Percentiles rank a stretch among this genome's conserved stretches.
Conservation (phyloP, 2,329 filamentous ascomycete genomes). For the Arthrobotrys pseudoclavata region DNA sequence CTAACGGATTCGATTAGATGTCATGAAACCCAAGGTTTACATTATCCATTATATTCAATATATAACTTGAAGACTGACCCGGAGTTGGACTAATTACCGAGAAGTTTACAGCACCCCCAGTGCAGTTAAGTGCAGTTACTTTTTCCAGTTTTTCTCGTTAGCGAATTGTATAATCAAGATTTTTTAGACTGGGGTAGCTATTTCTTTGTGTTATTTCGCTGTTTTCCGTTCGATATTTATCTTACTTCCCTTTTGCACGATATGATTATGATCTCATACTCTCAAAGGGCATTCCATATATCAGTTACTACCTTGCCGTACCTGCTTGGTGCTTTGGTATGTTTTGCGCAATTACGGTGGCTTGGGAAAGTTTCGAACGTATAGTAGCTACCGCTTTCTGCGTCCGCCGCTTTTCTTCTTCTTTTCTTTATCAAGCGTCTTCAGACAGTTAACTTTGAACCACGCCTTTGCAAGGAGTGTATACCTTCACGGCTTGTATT, state of each 20-base stretch:
- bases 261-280: constrained; percentile 43
- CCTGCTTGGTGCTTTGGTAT: constrained; percentile 12
- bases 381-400: constrained; percentile 9
- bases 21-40: background rate
- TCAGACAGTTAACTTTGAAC: background rate
- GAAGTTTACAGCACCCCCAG: background rate
- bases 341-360: constrained; percentile 29
- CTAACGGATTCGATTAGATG: constrained; percentile 11
- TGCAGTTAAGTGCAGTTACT: background rate
- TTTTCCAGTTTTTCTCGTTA: constrained; percentile 11
- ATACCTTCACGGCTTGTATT: constrained; percentile 31
- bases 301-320: constrained; percentile 10
- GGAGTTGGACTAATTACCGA: constrained; percentile 10
- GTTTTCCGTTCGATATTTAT: constrained; percentile 10
- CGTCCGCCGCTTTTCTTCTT: background rate
- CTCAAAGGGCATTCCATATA: constrained; percentile 31
- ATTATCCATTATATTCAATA: constrained; percentile 4
- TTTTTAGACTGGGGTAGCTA: constrained; percentile 37
- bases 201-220: constrained; percentile 28
- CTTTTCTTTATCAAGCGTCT: background rate
- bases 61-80: constrained; percentile 2
- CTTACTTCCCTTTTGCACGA: constrained; percentile 47
- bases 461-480: constrained; percentile 13
- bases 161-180: constrained; percentile 19
- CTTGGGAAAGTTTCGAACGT: constrained; percentile 26